phyloP scores from a whole-genome alignment of 192 early-diverging fungal species.

The Paraglomus brasilianum region DNA sequence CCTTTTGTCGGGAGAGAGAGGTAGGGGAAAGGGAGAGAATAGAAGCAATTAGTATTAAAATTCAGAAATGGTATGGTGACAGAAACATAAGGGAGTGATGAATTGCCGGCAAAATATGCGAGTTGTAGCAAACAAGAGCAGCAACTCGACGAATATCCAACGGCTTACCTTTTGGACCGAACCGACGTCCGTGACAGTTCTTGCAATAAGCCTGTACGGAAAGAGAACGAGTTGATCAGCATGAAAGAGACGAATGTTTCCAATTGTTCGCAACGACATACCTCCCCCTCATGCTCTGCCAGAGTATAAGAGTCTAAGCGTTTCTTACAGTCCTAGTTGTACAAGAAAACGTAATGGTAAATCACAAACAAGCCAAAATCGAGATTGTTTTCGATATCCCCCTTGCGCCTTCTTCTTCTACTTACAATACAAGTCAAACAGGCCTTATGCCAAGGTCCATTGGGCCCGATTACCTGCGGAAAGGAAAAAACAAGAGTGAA shows the following conservation, averaged over 20 bases:
- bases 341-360: slow-evolving; percentile 29
- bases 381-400: neutral
- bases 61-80: no score
- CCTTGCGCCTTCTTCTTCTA: neutral
- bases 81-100: no score
- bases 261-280: slow-evolving; percentile 23
- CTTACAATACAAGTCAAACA: slow-evolving; percentile 38
- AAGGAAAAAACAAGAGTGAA: no score
- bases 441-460: slow-evolving; percentile 36
- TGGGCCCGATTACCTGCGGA: slow-evolving; percentile 39
- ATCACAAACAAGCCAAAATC: neutral
- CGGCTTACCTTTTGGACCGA: slow-evolving; percentile 54
- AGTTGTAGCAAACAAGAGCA: neutral
- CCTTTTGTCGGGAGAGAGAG: no score
- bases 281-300: slow-evolving; percentile 55
- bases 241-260: no score
- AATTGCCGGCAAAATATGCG: neutral
- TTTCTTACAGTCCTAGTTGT: slow-evolving; percentile 50
- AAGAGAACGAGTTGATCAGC: neutral
- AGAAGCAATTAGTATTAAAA: no score
- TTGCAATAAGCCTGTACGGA: slow-evolving; percentile 54
- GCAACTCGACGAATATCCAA: slow-evolving; percentile 24
- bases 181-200: slow-evolving; percentile 53
- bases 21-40: no score
- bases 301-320: slow-evolving; percentile 53